These are phyloP conservation scores for Somion occarium DNA, from an alignment of 1,284 basidiomycete species.

Conservation along the genomic window DNA sequence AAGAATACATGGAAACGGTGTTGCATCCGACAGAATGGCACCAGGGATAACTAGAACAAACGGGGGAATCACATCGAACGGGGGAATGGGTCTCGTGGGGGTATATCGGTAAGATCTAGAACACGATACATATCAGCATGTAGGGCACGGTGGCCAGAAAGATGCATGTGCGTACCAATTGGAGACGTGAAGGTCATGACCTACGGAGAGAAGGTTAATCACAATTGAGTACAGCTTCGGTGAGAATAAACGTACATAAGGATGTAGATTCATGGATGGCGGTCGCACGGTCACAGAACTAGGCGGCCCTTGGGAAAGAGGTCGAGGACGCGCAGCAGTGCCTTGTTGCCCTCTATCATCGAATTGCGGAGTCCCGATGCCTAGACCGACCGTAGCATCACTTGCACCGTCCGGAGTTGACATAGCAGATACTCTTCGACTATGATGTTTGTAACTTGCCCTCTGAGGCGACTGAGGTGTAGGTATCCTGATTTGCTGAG, in stretches of 20 bases:
- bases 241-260: conserved; percentile 24
- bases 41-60: too few relatives aligned
- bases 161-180: conserved; percentile 21
- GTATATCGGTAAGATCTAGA: conserved; percentile 12
- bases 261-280: conserved; percentile 22
- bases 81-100: conserved; percentile 2
- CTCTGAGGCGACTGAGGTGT: not conserved
- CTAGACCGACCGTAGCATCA: not conserved
- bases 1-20: not conserved
- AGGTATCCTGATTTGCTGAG: conserved; percentile 3
- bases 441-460: conserved; percentile 4
- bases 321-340: not conserved
- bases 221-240: not conserved
- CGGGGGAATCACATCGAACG: conserved; percentile 7
- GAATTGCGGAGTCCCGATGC: not conserved
- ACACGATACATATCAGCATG: not conserved
- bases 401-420: not conserved
- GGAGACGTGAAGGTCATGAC: conserved; percentile 29
- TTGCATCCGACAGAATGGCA: not conserved
- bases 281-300: not conserved
- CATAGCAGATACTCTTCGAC: not conserved
- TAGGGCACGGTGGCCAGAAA: not conserved
- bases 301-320: conserved; percentile 8
- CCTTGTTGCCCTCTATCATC: not conserved
- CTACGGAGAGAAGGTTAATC: conserved; percentile 7